A percentile compares a stretch with the other conserved stretches of the same genome.
phyloP scores from a whole-genome alignment of 108 stramenopile species.

The Bacterosira constricta region DNA sequence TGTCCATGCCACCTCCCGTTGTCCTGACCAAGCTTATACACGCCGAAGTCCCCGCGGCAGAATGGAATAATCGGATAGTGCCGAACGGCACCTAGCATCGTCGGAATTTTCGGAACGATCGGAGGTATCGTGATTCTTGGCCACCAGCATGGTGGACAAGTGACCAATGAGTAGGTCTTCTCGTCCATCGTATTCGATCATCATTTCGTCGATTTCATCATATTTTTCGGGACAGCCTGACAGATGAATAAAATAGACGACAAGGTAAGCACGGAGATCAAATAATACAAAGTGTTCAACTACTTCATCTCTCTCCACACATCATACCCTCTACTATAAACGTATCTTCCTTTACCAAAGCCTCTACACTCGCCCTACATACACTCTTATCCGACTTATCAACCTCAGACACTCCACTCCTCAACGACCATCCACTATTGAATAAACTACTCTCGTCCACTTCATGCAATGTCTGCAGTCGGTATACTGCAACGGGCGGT shows the following conservation, averaged over 20 bases:
- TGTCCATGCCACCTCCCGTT: too few relatives aligned
- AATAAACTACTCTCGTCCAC: neutral
- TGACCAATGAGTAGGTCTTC: constrained; percentile 63
- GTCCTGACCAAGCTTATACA: too few relatives aligned
- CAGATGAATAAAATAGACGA: neutral
- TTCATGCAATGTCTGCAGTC: too few relatives aligned
- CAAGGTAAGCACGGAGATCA: neutral
- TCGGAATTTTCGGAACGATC: too few relatives aligned
- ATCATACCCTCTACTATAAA: too few relatives aligned
- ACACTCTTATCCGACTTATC: neutral
- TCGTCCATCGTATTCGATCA: constrained; percentile 63
- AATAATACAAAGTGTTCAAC: too few relatives aligned
- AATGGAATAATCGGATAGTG: too few relatives aligned
- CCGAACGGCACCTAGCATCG: too few relatives aligned
- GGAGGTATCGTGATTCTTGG: too few relatives aligned
- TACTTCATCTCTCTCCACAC: too few relatives aligned
- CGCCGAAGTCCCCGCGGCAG: too few relatives aligned
- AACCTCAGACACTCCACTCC: neutral
- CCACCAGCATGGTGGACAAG: constrained; percentile 58
- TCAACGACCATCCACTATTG: neutral
- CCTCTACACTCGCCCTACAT: constrained; percentile 54
- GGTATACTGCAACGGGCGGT: too few relatives aligned
- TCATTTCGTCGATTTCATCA: constrained; percentile 66
- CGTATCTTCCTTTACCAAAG: constrained; percentile 51
- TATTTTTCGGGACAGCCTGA: constrained; percentile 55